Percentiles rank a stretch among this genome's conserved stretches.
Evolutionary conservation across 2,329 filamentous ascomycete genomes (phyloP).

Genomic region (Paracoccidioides lutzii): DNA sequence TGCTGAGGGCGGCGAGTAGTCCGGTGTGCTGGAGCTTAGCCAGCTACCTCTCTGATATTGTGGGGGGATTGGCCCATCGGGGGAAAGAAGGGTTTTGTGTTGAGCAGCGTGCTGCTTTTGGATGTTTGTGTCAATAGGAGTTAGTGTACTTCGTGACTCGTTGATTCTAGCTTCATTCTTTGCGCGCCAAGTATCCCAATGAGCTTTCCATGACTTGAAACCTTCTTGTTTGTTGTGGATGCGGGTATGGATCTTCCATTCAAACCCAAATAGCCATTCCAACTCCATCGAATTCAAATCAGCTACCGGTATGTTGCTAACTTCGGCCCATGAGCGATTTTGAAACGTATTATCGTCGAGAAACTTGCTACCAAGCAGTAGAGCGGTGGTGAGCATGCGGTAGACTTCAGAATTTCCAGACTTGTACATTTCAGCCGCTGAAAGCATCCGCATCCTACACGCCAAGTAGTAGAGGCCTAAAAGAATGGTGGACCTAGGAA

Average conservation of each 20-base stretch:
- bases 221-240: conserved; percentile 60
- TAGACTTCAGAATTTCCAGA: conserved; percentile 59
- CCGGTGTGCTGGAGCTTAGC: conserved; percentile 36
- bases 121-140: conserved; percentile 53
- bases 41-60: conserved; percentile 38
- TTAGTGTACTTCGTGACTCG: conserved; percentile 39
- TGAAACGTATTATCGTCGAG: conserved; percentile 96
- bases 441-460: conserved; percentile 66
- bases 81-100: conserved; percentile 38
- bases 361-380: conserved; percentile 88
- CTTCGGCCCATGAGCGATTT: conserved; percentile 92
- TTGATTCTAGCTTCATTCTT: conserved; percentile 36
- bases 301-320: conserved; percentile 72
- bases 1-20: conserved; percentile 40
- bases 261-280: conserved; percentile 73
- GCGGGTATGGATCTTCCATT: conserved; percentile 78
- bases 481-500: conserved; percentile 83
- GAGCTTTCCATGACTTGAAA: conserved; percentile 50
- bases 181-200: conserved; percentile 52
- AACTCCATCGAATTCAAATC: conserved; percentile 79
- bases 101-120: conserved; percentile 35
- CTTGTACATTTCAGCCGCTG: conserved; percentile 42
- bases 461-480: conserved; percentile 83
- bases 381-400: conserved; percentile 70
- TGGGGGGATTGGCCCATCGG: conserved; percentile 36